Evolutionary conservation across 1,139 yeast species (phyloP).

Genomic region (Saccharomyces hybrid): DNA sequence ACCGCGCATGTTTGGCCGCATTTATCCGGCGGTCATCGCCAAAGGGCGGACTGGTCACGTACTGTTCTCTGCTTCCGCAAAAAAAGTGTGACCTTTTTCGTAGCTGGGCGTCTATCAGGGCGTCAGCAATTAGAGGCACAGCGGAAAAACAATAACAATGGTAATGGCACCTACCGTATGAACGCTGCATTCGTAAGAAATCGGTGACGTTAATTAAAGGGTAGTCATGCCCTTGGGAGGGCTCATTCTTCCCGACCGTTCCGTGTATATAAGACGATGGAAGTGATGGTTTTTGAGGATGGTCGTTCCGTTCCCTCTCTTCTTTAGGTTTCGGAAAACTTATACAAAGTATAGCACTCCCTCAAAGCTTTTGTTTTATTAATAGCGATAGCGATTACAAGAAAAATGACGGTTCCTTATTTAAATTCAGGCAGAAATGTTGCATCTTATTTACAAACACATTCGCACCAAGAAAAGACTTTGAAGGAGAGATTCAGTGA

Average conservation of each 20-base stretch:
- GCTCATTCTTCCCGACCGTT: not conserved
- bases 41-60: not conserved
- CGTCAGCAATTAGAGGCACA: not conserved
- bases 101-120: slow-evolving; percentile 1
- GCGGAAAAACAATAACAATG: not conserved
- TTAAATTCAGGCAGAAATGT: not conserved
- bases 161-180: not conserved
- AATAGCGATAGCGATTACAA: not conserved
- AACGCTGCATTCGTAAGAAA: not conserved
- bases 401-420: not conserved
- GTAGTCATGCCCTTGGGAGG: not conserved
- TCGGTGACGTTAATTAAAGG: not conserved
- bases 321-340: not conserved
- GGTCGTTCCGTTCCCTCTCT: not conserved
- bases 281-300: not conserved
- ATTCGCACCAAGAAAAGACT: slow-evolving; percentile 40
- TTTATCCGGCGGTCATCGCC: not conserved
- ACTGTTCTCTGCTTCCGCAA: not conserved
- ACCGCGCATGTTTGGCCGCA: not conserved
- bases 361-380: not conserved
- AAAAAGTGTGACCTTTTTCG: not conserved
- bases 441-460: slow-evolving; percentile 1
- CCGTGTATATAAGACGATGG: not conserved
- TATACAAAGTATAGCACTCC: not conserved
- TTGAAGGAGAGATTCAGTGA: slow-evolving; percentile 91